phyloP scores from a whole-genome alignment of 805 yeast species.

The Kazachstania viticola region DNA sequence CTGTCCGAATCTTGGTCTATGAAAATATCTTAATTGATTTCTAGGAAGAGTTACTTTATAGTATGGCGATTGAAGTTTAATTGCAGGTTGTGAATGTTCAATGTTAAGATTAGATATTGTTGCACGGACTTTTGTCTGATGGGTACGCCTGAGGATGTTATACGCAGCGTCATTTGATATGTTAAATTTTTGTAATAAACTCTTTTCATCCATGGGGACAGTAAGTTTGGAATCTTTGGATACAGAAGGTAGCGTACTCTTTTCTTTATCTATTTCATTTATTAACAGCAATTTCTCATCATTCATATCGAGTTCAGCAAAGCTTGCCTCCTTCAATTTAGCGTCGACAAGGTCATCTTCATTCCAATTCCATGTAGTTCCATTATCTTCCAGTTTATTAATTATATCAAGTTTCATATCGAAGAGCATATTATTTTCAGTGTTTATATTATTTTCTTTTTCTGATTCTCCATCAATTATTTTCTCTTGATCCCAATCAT shows the following conservation, averaged over 20 bases:
- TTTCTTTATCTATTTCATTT: conserved; percentile 3
- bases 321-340: conserved; percentile 24
- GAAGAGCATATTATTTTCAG: too few relatives aligned
- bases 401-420: neutral
- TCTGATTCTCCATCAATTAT: conserved; percentile 38
- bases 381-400: conserved; percentile 17
- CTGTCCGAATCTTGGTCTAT: conserved; percentile 53
- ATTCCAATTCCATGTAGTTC: conserved; percentile 28
- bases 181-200: conserved; percentile 53
- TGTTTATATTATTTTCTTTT: neutral
- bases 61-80: conserved; percentile 78
- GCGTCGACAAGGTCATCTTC: conserved; percentile 71
- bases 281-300: conserved; percentile 67
- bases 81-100: conserved; percentile 85
- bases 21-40: conserved; percentile 63
- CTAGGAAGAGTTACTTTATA: conserved; percentile 68
- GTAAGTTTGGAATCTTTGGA: neutral
- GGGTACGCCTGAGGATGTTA: conserved; percentile 70
- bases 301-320: conserved; percentile 57
- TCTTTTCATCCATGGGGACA: conserved; percentile 29
- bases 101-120: conserved; percentile 84
- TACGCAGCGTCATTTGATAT: conserved; percentile 84
- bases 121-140: conserved; percentile 83
- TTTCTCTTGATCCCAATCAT: conserved; percentile 66
- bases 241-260: conserved; percentile 13